These are phyloP conservation scores for Thalassiosira mediterranea DNA, from an alignment of 352 stramenopile genomes.

Conservation along the genomic window DNA sequence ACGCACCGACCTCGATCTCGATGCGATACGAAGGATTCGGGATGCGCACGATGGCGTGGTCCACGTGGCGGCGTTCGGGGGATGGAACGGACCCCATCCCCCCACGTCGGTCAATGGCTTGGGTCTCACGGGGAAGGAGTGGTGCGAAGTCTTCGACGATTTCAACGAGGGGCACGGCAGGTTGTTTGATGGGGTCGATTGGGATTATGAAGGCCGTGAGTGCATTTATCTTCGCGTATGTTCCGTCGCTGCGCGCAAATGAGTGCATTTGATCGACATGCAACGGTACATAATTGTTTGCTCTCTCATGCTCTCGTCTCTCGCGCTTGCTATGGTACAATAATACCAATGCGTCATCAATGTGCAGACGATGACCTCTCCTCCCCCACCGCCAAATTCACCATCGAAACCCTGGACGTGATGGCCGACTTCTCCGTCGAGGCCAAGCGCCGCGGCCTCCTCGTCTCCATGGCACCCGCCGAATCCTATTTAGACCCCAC, in stretches of 20 bases:
- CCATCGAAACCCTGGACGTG: conserved; percentile 57
- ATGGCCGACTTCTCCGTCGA: conserved; percentile 66
- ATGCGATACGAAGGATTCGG: conserved; percentile 23
- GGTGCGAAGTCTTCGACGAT: conserved; percentile 58
- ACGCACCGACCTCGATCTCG: conserved; percentile 32
- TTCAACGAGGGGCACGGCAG: conserved; percentile 49
- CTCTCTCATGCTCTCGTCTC: no score
- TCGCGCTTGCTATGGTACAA: no score
- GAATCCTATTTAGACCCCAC: conserved; percentile 80
- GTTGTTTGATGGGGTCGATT: conserved; percentile 81
- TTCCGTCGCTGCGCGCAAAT: neutral
- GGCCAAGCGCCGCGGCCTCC: conserved; percentile 56
- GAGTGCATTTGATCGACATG: no score
- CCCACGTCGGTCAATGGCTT: neutral
- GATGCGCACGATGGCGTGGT: conserved; percentile 54
- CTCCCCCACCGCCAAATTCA: conserved; percentile 54
- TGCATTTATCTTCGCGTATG: neutral
- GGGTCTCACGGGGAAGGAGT: conserved; percentile 45
- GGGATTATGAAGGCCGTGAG: conserved; percentile 74
- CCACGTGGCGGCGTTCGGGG: conserved; percentile 74
- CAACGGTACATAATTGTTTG: no score
- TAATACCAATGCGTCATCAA: no score
- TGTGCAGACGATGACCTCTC: conserved; percentile 63
- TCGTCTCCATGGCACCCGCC: conserved; percentile 76
- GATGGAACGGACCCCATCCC: conserved; percentile 72